Evolutionary conservation across 2,329 filamentous ascomycete genomes (phyloP).

Genomic region (Pseudogymnoascus sp.): DNA sequence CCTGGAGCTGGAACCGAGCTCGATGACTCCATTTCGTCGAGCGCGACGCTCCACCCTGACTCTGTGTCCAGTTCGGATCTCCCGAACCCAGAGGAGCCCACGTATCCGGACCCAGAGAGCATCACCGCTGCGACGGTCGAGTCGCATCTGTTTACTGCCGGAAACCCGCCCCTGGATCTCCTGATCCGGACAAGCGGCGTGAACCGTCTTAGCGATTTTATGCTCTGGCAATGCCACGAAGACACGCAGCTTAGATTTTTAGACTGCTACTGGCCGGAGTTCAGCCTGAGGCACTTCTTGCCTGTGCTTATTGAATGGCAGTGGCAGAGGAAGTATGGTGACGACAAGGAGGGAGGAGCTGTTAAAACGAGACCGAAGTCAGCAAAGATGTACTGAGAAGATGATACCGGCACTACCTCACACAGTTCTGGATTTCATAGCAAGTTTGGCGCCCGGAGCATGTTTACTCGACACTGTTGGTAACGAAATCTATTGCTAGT

Average conservation of each 20-base stretch:
- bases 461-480: conserved; percentile 1
- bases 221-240: conserved; percentile 97
- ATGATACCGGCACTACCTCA: neutral
- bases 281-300: conserved; percentile 86
- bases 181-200: conserved; percentile 90
- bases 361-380: conserved; percentile 7
- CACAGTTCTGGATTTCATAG: conserved; percentile 2
- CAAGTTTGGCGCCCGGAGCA: conserved; percentile 3
- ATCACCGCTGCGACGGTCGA: conserved; percentile 79
- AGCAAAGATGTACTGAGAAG: conserved; percentile 4
- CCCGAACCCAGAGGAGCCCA: conserved; percentile 27
- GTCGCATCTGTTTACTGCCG: conserved; percentile 79
- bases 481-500: neutral
- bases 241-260: conserved; percentile 88
- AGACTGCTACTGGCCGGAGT: conserved; percentile 89
- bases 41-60: conserved; percentile 39
- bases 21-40: conserved; percentile 48
- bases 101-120: conserved; percentile 68
- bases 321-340: conserved; percentile 40
- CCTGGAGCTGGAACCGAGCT: conserved; percentile 33
- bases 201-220: conserved; percentile 87
- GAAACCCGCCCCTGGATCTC: conserved; percentile 79
- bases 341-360: conserved; percentile 19
- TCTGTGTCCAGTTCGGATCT: conserved; percentile 19
- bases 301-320: conserved; percentile 90